Evolutionary conservation across 371 early-diverging fungal species (phyloP), one percentile per base, ranked within the genome.

Genomic region (Dipsacomyces acuminosporus): DNA sequence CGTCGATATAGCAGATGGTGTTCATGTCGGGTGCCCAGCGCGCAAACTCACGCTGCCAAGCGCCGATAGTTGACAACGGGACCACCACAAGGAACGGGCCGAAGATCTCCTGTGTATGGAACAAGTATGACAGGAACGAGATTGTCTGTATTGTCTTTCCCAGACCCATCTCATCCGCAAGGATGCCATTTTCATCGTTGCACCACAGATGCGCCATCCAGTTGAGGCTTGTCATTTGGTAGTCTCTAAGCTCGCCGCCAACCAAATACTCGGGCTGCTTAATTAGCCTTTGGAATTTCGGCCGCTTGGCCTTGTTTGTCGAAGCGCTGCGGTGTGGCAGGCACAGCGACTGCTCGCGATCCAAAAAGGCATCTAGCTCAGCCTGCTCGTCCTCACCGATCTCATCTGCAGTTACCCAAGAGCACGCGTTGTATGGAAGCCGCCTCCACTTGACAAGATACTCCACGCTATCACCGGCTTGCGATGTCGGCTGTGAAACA

Each of bases 191-290:
- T 71, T 89, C 83, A 74, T 96, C 87, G 47, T 81, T 81, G 58
- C 92, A 90, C 99, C 99, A 99, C 23, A 96, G 77, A 62, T 91
- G 89, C n/a, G 96, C 90, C 86, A 98, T 91, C 99, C 99, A 99
- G 73, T 98, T 97, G 18, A 99, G 79, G 48, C 99, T 98, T 23
- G 89, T 86, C 26, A 98, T 73, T 74, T 99, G 99, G 71, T 99
- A 99, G 54, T 93, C 96, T 38, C 99, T 83, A 23, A 99, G 82
- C 57, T 88, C 78, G 6, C 96, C 96, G n/a, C 94, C 94, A 1
- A 65, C 64, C 45, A 96, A 75, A 57, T 87, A 96, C 17, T 76
- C 76, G 0, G 96, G 94, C 61, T 93, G 95, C 21, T 80, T 80
- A 22, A 80, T 61, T 56, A 94, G 77, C 33, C 77, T 78, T 47